Percentiles rank a stretch among this genome's conserved stretches.
Conservation (phyloP, 2,329 filamentous ascomycete species). For the Penicillium sp. region DNA sequence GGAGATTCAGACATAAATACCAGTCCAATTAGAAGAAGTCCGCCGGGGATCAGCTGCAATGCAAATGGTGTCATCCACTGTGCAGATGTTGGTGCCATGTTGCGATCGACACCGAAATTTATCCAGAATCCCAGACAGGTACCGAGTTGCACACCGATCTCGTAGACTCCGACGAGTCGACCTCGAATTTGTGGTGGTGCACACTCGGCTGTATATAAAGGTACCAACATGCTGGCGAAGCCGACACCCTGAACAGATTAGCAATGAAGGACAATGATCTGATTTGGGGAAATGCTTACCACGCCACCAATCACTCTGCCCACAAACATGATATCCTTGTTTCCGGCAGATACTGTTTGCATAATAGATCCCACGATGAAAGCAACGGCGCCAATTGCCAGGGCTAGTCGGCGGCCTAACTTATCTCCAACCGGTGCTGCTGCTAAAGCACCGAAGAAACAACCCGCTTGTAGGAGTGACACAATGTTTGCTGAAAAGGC, state of each 20-base stretch:
- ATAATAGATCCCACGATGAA: constrained; percentile 62
- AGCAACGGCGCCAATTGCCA: constrained; percentile 57
- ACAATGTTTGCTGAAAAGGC: constrained; percentile 9
- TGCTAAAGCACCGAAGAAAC: constrained; percentile 26
- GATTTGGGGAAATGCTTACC: constrained; percentile 17
- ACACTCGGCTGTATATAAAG: constrained; percentile 60
- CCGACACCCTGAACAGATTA: constrained; percentile 28
- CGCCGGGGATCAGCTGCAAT: constrained; percentile 62
- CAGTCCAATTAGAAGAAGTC: constrained; percentile 61
- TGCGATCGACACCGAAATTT: constrained; percentile 50
- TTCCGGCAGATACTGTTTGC: constrained; percentile 60
- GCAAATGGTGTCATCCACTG: constrained; percentile 63
- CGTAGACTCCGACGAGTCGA: constrained; percentile 59
- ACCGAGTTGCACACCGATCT: constrained; percentile 53
- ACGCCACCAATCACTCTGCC: constrained; percentile 50
- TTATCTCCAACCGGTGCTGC: constrained; percentile 36
- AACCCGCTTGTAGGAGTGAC: constrained; percentile 16
- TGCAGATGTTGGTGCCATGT: constrained; percentile 40
- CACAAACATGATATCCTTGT: constrained; percentile 61
- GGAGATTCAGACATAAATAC: constrained; percentile 63
- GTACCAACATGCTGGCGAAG: constrained; percentile 55
- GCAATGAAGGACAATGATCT: background rate
- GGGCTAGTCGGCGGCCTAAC: constrained; percentile 55
- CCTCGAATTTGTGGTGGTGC: constrained; percentile 58
- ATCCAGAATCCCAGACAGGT: constrained; percentile 49